Evolutionary conservation across 2,329 filamentous ascomycete species (phyloP).

Genomic region (Trichoderma sp.): DNA sequence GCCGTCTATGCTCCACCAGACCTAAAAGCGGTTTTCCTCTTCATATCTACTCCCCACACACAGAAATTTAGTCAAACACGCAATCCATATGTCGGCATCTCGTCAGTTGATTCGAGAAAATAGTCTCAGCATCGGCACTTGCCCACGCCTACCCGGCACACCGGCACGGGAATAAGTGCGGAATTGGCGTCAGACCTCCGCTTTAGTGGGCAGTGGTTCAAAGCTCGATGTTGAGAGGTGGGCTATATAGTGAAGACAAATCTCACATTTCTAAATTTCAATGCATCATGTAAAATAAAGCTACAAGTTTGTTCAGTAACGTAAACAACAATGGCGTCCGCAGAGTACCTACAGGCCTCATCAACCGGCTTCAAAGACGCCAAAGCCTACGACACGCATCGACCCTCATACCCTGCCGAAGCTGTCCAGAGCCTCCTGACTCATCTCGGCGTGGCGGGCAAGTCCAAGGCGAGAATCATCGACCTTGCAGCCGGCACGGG

Average conservation of each 20-base stretch:
- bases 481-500: constrained; percentile 72
- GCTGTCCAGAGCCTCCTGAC: constrained; percentile 63
- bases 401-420: constrained; percentile 66
- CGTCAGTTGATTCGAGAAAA: not conserved
- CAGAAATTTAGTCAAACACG: not conserved
- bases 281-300: not conserved
- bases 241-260: constrained; percentile 1
- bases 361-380: constrained; percentile 68
- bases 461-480: constrained; percentile 54
- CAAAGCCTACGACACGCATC: constrained; percentile 66
- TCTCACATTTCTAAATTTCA: not conserved
- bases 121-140: not conserved
- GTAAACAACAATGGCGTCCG: constrained; percentile 33
- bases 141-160: not conserved
- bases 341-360: constrained; percentile 56
- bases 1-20: not conserved
- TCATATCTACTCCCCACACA: not conserved
- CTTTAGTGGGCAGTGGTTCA: constrained; percentile 1
- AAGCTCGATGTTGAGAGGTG: constrained; percentile 4
- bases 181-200: constrained; percentile 23
- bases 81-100: not conserved
- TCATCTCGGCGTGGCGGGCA: constrained; percentile 55
- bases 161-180: constrained; percentile 24
- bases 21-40: not conserved
- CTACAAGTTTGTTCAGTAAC: not conserved